A percentile compares a stretch with the other conserved stretches of the same genome.
Evolutionary conservation across 768 basidiomycete genomes (phyloP).

Genomic region (Mycena galericulata): DNA sequence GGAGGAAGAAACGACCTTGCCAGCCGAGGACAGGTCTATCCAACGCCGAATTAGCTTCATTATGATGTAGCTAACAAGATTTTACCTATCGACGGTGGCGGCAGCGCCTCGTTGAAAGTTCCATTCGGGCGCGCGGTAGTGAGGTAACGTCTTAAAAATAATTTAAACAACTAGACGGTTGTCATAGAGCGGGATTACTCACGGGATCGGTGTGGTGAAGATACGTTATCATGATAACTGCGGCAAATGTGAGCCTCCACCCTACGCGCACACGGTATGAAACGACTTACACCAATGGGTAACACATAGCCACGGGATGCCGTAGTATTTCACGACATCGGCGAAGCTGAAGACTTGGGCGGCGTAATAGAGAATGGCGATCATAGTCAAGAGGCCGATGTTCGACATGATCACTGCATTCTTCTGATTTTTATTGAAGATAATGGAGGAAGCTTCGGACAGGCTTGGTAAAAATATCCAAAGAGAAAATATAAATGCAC

Average conservation of each 20-base stretch:
- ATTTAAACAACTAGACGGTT: background rate
- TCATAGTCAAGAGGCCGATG: conserved; percentile 64
- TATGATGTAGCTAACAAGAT: background rate
- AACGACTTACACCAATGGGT: conserved; percentile 64
- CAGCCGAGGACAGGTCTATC: conserved; percentile 55
- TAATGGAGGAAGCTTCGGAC: conserved; percentile 61
- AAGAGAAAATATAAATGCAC: conserved; percentile 35
- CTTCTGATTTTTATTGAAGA: conserved; percentile 66
- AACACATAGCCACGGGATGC: conserved; percentile 65
- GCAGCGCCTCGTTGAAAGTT: conserved; percentile 60
- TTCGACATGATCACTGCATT: conserved; percentile 68
- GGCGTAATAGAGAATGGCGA: conserved; percentile 52
- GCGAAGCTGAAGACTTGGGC: conserved; percentile 51
- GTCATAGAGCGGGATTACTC: background rate
- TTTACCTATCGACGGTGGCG: conserved; percentile 54
- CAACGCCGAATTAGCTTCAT: background rate
- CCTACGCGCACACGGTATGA: background rate
- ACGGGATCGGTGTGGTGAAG: conserved; percentile 72
- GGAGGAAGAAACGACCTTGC: conserved; percentile 62
- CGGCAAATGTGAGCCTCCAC: background rate
- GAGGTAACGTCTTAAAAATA: conserved; percentile 50
- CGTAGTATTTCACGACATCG: conserved; percentile 59
- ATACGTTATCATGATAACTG: conserved; percentile 67
- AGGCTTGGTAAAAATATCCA: conserved; percentile 1
- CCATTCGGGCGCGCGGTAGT: conserved; percentile 60